phyloP scores from a whole-genome alignment of 345 rosid species.

The Luvunga scandens region DNA sequence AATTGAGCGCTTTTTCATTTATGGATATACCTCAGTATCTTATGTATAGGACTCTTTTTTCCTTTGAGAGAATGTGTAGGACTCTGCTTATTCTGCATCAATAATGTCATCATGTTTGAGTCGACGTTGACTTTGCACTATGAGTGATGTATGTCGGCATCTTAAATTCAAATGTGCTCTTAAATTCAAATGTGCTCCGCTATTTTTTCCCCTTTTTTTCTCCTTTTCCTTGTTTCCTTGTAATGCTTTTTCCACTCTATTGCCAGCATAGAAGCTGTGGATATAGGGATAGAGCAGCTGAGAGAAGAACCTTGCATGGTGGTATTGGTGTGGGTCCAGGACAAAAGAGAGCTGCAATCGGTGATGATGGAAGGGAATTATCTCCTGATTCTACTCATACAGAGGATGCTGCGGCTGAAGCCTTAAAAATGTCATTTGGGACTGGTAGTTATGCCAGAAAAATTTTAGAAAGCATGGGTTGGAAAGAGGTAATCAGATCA shows the following conservation, averaged over 20 bases:
- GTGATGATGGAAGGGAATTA: conserved; percentile 24
- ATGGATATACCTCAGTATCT: not conserved
- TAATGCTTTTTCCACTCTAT: conserved; percentile 11
- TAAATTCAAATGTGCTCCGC: not conserved
- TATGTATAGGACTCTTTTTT: too few relatives aligned
- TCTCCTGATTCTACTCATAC: conserved; percentile 26
- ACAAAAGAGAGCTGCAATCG: conserved; percentile 44
- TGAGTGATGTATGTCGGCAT: not conserved
- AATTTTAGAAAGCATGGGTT: conserved; percentile 82
- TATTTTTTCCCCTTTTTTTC: not conserved
- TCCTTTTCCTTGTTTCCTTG: not conserved
- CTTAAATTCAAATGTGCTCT: not conserved
- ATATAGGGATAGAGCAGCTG: conserved; percentile 92
- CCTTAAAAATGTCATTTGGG: conserved; percentile 69
- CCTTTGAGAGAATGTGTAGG: too few relatives aligned
- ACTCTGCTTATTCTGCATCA: not conserved
- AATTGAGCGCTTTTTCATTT: not conserved
- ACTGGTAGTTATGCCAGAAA: conserved; percentile 76
- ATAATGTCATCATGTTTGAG: not conserved
- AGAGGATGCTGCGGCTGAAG: conserved; percentile 69
- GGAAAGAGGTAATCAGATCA: conserved; percentile 63
- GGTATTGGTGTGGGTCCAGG: conserved; percentile 87
- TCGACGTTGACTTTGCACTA: not conserved
- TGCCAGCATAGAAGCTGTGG: conserved; percentile 39
- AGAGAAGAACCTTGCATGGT: conserved; percentile 78